A percentile compares a stretch with the other conserved stretches of the same genome.
These are phyloP conservation scores for Terfezia claveryi DNA, from an alignment of 495 filamentous ascomycete species.

Conservation along the genomic window DNA sequence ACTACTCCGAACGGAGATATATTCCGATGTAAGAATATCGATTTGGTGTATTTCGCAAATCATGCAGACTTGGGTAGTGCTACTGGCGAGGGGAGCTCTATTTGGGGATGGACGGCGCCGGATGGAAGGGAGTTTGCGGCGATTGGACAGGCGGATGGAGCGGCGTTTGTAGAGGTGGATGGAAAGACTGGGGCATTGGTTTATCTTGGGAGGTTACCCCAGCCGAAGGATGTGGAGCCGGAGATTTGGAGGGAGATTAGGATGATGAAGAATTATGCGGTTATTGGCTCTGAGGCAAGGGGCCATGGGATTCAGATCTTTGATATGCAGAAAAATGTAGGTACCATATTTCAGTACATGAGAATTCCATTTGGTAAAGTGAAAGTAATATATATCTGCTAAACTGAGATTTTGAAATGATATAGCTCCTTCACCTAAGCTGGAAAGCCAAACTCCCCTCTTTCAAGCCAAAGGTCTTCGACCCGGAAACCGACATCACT, in stretches of 20 bases:
- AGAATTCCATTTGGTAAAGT: background rate
- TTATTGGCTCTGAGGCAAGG: conserved; percentile 29
- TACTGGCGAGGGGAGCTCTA: conserved; percentile 20
- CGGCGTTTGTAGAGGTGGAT: conserved; percentile 32
- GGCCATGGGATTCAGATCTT: conserved; percentile 32
- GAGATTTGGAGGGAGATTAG: conserved; percentile 31
- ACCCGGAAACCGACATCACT: conserved; percentile 18
- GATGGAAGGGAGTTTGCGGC: conserved; percentile 37
- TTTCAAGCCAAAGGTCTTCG: conserved; percentile 20
- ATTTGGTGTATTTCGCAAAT: conserved; percentile 32
- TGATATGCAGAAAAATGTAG: conserved; percentile 22
- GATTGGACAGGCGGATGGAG: conserved; percentile 34
- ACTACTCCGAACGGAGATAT: conserved; percentile 24
- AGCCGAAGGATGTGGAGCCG: conserved; percentile 19
- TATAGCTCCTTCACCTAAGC: background rate
- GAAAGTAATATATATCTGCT: background rate
- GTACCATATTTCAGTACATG: background rate
- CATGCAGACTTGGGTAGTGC: conserved; percentile 30
- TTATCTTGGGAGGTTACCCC: conserved; percentile 35
- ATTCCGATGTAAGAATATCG: conserved; percentile 32
- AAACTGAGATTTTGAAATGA: background rate
- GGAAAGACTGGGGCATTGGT: conserved; percentile 27
- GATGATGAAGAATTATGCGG: conserved; percentile 26
- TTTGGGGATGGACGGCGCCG: conserved; percentile 33
- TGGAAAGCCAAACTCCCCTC: background rate